Conservation (phyloP, 2,329 filamentous ascomycete species). For the Calycina herbarum region DNA sequence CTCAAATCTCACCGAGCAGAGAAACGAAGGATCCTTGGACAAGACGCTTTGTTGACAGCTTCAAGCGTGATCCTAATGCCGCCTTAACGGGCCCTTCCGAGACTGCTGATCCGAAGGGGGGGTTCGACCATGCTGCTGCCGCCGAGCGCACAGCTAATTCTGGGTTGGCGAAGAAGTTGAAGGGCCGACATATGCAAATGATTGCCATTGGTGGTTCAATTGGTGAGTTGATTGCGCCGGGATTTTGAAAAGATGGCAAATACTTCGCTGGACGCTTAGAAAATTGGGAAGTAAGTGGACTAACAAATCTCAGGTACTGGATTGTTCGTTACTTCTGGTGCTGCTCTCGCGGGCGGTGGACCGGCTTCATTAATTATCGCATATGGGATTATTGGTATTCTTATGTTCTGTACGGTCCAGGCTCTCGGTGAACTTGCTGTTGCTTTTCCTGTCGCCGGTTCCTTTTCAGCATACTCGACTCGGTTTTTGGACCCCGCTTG, state of each 20-base stretch:
- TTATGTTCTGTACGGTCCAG: constrained; percentile 83
- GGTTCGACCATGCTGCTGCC: constrained; percentile 63
- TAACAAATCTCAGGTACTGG: constrained; percentile 68
- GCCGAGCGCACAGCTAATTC: constrained; percentile 67
- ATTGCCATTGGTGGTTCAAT: constrained; percentile 49
- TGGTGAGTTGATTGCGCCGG: constrained; percentile 45
- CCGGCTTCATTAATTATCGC: constrained; percentile 36
- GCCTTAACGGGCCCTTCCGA: constrained; percentile 41
- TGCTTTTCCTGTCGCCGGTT: constrained; percentile 86
- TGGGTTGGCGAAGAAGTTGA: constrained; percentile 61
- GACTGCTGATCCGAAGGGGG: constrained; percentile 23
- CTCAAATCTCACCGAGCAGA: not conserved
- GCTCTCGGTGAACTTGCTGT: constrained; percentile 90
- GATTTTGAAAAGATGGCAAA: constrained; percentile 47
- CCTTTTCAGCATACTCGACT: constrained; percentile 90
- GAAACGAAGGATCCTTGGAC: constrained; percentile 23
- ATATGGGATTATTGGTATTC: constrained; percentile 53
- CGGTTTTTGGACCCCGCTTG: constrained; percentile 90
- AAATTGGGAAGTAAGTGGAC: not conserved
- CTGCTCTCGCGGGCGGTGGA: constrained; percentile 37
- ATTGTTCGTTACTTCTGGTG: constrained; percentile 65
- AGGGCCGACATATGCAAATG: constrained; percentile 57
- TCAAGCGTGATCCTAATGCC: constrained; percentile 43
- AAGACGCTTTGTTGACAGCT: constrained; percentile 32
- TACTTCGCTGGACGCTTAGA: constrained; percentile 43